Evolutionary conservation across 139 green algal genomes (phyloP), one percentile per base, ranked within the genome.

Genomic region (Mychonastes homosphaera): DNA sequence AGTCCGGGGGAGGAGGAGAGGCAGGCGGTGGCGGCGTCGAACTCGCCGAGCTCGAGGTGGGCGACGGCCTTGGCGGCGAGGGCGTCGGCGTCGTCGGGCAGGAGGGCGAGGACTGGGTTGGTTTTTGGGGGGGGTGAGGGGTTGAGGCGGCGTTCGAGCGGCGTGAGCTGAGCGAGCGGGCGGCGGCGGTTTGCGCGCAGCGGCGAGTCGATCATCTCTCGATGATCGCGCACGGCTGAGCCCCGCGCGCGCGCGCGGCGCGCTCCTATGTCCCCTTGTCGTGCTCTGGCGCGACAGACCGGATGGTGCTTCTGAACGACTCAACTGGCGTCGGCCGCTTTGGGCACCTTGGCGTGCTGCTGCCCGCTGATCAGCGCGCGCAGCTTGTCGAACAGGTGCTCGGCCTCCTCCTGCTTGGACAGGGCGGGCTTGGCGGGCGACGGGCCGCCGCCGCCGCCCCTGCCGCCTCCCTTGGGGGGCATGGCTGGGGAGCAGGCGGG

Each of bases 101-200:
- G 48, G 1, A 81, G 16, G 18, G 70, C 75, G 12, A 94, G 54
- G 41, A 94, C 86, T 94, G 83, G 65, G 71, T 16, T 2, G 21
- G 28, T 38, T 2, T 19, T n/a, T n/a, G n/a, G n/a, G n/a, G n/a
- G n/a, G n/a, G n/a, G n/a, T n/a, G n/a, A n/a, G n/a, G n/a, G n/a
- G n/a, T n/a, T n/a, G n/a, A n/a, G n/a, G n/a, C n/a, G n/a, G n/a
- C n/a, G n/a, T n/a, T n/a, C 3, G 12, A 45, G n/a, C 6, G 30
- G 49, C 18, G 26, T 38, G 7, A 29, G 19, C 23, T 28, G 34
- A 21, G 49, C 26, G 32, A 40, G 47, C 5, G 0, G 18, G 13
- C 18, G 18, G 6, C 8, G 4, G 38, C 6, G 18, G 29, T 33
- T 16, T 29, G 19, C 13, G 57, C 9, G 27, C 18, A 32, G 36